phyloP scores from a whole-genome alignment of 2,329 filamentous ascomycete species.

The Penicillium sp. region DNA sequence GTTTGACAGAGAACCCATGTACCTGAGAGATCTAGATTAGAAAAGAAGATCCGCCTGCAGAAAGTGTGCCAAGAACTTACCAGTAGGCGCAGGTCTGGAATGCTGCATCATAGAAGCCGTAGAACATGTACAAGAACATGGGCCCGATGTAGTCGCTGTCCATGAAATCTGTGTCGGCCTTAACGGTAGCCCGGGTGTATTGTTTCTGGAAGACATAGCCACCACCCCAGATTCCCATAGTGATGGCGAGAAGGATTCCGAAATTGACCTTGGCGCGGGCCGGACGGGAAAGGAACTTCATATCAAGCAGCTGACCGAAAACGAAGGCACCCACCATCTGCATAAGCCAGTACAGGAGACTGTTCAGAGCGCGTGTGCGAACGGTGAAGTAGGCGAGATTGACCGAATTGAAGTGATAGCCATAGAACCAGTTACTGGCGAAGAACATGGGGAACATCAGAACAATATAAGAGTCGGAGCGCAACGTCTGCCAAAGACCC shows the following conservation, averaged over 20 bases:
- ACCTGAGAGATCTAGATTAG: constrained; percentile 51
- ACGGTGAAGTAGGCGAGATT: constrained; percentile 72
- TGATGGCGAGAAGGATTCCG: constrained; percentile 64
- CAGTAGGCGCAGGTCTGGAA: constrained; percentile 94
- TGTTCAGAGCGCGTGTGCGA: constrained; percentile 75
- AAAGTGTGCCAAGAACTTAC: constrained; percentile 44
- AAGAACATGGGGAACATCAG: constrained; percentile 81
- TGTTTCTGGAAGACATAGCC: constrained; percentile 74
- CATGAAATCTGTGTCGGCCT: constrained; percentile 61
- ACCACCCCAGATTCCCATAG: constrained; percentile 78
- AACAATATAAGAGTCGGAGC: constrained; percentile 70
- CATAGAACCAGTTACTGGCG: constrained; percentile 77
- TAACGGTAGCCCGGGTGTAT: constrained; percentile 53
- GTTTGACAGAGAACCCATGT: constrained; percentile 92
- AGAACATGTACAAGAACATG: constrained; percentile 89
- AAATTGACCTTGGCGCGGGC: constrained; percentile 67
- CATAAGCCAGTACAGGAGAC: constrained; percentile 73
- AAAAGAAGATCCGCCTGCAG: background rate
- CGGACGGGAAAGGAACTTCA: constrained; percentile 59
- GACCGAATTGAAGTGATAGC: constrained; percentile 75
- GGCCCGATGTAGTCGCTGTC: constrained; percentile 69
- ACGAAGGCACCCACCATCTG: constrained; percentile 76
- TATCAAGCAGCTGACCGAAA: constrained; percentile 72
- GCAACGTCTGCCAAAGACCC: constrained; percentile 73
- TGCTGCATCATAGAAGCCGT: constrained; percentile 82